Evolutionary conservation across 2,329 filamentous ascomycete species (phyloP).

Genomic region (Aspergillus persii): DNA sequence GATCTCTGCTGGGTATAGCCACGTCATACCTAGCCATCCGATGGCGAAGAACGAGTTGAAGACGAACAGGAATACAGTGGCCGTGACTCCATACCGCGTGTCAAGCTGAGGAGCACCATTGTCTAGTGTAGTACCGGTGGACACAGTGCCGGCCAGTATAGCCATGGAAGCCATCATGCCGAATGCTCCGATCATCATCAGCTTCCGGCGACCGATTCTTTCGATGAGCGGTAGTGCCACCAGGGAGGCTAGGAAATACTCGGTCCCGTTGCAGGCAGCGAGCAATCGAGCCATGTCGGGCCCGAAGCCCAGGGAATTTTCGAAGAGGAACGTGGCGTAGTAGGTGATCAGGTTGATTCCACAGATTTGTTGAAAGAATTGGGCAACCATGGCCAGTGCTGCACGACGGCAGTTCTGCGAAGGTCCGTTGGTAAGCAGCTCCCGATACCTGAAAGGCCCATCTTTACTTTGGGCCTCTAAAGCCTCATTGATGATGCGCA

Average conservation of each 20-base stretch:
- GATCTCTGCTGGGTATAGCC: conserved; percentile 49
- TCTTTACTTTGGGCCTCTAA: conserved; percentile 3
- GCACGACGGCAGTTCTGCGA: conserved; percentile 22
- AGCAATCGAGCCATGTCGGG: conserved; percentile 4
- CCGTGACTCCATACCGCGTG: conserved; percentile 2
- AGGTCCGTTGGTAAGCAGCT: conserved; percentile 9
- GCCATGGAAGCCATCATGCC: conserved; percentile 8
- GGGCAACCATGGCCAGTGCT: conserved; percentile 22
- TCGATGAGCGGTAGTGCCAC: conserved; percentile 23
- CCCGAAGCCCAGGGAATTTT: conserved; percentile 7
- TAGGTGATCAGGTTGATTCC: conserved; percentile 33
- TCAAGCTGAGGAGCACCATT: conserved; percentile 2
- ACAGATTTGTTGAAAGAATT: conserved; percentile 29
- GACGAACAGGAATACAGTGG: conserved; percentile 50
- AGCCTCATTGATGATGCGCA: conserved; percentile 10
- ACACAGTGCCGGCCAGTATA: conserved; percentile 1
- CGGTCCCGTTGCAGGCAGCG: conserved; percentile 27
- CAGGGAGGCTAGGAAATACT: conserved; percentile 22
- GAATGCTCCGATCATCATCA: conserved; percentile 27
- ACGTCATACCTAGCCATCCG: conserved; percentile 61
- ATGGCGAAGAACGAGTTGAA: conserved; percentile 67
- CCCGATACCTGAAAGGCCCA: conserved; percentile 12
- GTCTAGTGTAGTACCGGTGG: background rate
- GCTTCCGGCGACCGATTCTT: conserved; percentile 40
- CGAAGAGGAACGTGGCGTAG: conserved; percentile 19